Conservation (phyloP, 108 stramenopile genomes). For the Skeletonema menzelii region DNA sequence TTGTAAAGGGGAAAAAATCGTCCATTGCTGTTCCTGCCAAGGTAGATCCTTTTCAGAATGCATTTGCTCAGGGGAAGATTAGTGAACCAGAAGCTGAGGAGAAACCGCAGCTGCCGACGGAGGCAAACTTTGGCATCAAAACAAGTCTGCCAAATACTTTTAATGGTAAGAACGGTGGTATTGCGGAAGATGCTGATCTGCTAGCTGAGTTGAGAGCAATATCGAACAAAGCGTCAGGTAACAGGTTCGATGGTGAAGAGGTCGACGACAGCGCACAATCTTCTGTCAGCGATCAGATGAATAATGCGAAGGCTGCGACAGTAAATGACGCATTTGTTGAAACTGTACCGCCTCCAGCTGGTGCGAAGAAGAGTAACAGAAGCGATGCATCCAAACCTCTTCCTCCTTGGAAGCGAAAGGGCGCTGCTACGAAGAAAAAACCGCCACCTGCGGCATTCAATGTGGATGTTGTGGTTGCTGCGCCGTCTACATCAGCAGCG, state of each 20-base stretch:
- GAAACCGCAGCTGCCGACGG: background rate
- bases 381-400: background rate
- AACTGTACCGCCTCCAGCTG: background rate
- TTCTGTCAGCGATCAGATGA: background rate
- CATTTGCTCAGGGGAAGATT: background rate
- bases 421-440: constrained; percentile 1
- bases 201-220: constrained; percentile 59
- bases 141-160: background rate
- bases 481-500: background rate
- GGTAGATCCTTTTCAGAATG: background rate
- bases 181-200: constrained; percentile 66
- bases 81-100: background rate
- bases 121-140: background rate
- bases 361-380: background rate
- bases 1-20: background rate
- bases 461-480: constrained; percentile 18
- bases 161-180: constrained; percentile 69
- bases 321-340: background rate
- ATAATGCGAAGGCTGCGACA: background rate
- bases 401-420: constrained; percentile 24
- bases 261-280: background rate
- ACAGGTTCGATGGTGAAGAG: constrained; percentile 37
- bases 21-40: background rate
- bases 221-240: constrained; percentile 38
- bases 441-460: background rate